Evolutionary conservation across 495 filamentous ascomycete genomes (phyloP).

Genomic region (Podospora pseudoanserina): DNA sequence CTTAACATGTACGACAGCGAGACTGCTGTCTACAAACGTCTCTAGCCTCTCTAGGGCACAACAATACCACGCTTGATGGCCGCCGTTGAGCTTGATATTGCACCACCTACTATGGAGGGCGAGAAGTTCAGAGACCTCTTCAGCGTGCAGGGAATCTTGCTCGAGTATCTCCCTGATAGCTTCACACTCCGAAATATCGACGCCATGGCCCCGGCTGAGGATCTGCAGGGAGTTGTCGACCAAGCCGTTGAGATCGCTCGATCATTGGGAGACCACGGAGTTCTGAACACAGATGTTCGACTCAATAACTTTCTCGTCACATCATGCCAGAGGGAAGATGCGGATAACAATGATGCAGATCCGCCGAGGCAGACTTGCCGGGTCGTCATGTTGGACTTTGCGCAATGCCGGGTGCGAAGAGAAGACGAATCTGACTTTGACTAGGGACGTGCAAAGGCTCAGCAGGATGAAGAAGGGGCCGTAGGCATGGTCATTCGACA

Average conservation of each 20-base stretch:
- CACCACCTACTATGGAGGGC: neutral
- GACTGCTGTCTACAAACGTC: neutral
- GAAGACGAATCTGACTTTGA: conserved; percentile 24
- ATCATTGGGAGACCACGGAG: conserved; percentile 20
- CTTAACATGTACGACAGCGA: neutral
- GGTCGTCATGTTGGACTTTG: conserved; percentile 36
- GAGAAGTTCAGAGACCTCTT: neutral
- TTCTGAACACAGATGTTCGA: conserved; percentile 32
- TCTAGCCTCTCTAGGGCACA: neutral
- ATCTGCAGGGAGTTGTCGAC: conserved; percentile 1
- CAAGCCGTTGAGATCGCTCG: neutral
- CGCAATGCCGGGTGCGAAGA: conserved; percentile 26
- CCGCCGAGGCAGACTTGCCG: conserved; percentile 11
- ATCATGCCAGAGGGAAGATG: neutral
- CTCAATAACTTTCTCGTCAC: conserved; percentile 32
- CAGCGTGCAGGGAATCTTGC: neutral
- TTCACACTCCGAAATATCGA: neutral
- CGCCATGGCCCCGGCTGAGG: neutral
- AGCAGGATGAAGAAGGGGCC: conserved; percentile 31
- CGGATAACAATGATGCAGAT: neutral
- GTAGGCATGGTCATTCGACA: conserved; percentile 29
- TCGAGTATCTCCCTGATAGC: neutral
- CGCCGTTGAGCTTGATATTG: neutral
- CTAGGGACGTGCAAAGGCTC: conserved; percentile 24
- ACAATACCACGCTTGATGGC: neutral